Evolutionary conservation across 2,329 filamentous ascomycete genomes (phyloP), one percentile per base, ranked within the genome.

Genomic region (Cordyceps militaris): DNA sequence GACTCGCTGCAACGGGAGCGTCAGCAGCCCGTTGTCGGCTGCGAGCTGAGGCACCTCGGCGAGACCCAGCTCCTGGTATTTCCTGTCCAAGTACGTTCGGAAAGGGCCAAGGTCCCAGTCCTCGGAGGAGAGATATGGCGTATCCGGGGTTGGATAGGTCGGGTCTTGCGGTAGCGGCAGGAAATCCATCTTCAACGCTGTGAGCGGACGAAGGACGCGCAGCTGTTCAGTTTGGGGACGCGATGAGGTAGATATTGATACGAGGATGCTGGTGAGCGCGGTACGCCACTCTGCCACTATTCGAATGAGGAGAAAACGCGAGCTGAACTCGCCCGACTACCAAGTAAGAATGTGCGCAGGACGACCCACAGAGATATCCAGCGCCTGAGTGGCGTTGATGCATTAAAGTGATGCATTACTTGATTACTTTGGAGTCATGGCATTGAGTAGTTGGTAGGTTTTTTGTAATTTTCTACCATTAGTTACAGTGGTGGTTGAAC

Each of bases 41-140:
- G 51, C 24, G 56, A 64, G 50, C 3, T 59, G 60, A 24, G 63
- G 58, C 13, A 49, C 43, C 3, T 43, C 32, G 2, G 61, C 48
- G 1, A 64, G 50, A 28, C 60, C 54, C 11, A 61, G 30, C 2
- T 55, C 36, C 23, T 52, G 61, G 13, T 63, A 59, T 26, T 59
- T 63, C 5, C 64, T 60, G 7, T 59, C 30, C 8, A 65, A 60
- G 52, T 69, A 71, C 4, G 58, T 63, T 21, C 62, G 50, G 23
- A 66, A 71, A 1, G 61, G 56, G 23, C 64, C 63, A 7, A 64
- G 61, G 54, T 70, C 66, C 61, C 70, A 70, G 5, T 53, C 44
- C 8, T 65, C 56, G 8, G 44, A 36, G 49, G 63, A 66, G 2
- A 67, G 59, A 42, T 65, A 69, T 1, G 62, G 62, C 40, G 62